These are phyloP conservation scores for Opeltia flavorubescens DNA, from an alignment of 495 filamentous ascomycete species.

Conservation along the genomic window DNA sequence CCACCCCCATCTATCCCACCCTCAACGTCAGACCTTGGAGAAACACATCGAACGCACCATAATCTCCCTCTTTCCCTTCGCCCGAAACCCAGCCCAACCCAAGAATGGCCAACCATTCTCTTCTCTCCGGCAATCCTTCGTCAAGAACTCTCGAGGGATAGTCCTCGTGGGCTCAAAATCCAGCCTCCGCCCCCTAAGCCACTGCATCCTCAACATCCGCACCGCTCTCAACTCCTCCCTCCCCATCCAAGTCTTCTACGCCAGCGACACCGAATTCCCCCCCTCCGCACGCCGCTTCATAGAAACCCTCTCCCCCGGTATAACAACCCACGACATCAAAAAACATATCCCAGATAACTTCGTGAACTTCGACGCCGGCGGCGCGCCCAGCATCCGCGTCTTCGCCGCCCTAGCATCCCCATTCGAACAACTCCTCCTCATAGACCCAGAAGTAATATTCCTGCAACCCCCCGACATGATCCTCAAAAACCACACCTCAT, in stretches of 20 bases:
- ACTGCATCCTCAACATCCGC: slow-evolving; percentile 8
- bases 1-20: not conserved
- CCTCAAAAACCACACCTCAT: slow-evolving; percentile 10
- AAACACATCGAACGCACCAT: slow-evolving; percentile 3
- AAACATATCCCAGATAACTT: slow-evolving; percentile 8
- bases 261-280: slow-evolving; percentile 3
- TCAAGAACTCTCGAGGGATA: slow-evolving; percentile 4
- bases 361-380: slow-evolving; percentile 3
- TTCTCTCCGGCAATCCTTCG: slow-evolving; percentile 4
- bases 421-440: slow-evolving; percentile 21
- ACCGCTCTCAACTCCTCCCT: slow-evolving; percentile 6
- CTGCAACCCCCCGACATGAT: slow-evolving; percentile 15
- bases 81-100: slow-evolving; percentile 1
- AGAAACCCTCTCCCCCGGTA: not conserved
- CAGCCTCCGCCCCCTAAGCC: slow-evolving; percentile 3
- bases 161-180: slow-evolving; percentile 1
- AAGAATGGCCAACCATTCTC: not conserved
- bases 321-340: slow-evolving; percentile 5
- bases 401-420: slow-evolving; percentile 20
- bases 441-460: slow-evolving; percentile 22
- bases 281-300: slow-evolving; percentile 3
- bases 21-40: not conserved
- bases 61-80: slow-evolving; percentile 8
- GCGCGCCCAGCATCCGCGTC: slow-evolving; percentile 20
- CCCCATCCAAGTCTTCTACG: slow-evolving; percentile 6